phyloP scores from a whole-genome alignment of 73 alveolate genomes.

The Paramecium pentaurelia region DNA sequence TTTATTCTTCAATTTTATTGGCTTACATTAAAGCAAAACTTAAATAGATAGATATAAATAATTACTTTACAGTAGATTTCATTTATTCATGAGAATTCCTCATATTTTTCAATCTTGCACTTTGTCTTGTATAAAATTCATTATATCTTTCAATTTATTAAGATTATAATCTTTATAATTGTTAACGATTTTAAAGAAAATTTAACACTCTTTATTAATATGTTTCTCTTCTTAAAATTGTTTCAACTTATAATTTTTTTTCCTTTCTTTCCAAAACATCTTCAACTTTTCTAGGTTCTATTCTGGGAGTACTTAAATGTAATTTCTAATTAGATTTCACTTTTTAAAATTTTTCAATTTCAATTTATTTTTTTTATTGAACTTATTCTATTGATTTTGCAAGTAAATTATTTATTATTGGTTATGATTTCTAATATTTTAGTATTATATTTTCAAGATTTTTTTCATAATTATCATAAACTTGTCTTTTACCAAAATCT shows the following conservation, averaged over 20 bases:
- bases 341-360: background rate
- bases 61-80: conserved; percentile 1
- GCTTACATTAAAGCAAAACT: conserved; percentile 22
- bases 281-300: background rate
- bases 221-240: background rate
- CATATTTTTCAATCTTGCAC: background rate
- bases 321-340: background rate
- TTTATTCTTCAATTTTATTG: background rate
- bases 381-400: background rate
- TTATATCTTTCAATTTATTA: background rate
- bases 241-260: background rate
- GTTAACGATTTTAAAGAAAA: background rate
- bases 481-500: background rate
- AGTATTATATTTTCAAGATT: background rate
- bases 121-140: conserved; percentile 16
- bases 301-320: background rate
- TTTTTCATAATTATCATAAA: conserved; percentile 6
- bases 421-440: background rate
- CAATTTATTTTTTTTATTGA: background rate
- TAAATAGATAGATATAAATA: background rate
- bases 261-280: background rate
- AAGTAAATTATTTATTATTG: background rate
- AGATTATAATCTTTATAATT: conserved; percentile 7
- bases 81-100: background rate
- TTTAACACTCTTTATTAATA: background rate